Conservation (phyloP, 805 yeast species). For the Candida hispaniensis region DNA sequence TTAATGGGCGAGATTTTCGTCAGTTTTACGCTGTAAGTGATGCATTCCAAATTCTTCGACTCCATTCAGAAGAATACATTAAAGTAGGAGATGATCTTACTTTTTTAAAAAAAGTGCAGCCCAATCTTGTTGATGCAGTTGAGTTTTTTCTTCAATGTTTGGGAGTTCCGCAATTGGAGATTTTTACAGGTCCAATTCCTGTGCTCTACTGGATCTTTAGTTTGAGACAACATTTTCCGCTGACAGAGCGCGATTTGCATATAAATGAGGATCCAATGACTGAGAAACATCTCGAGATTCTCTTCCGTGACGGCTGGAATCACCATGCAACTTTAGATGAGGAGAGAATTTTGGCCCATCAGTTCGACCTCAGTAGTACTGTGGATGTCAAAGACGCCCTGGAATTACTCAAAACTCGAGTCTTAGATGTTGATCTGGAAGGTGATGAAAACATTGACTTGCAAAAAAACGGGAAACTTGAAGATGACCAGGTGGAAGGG, state of each 20-base stretch:
- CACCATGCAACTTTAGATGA: constrained; percentile 5
- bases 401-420: constrained; percentile 2
- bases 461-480: constrained; percentile 8
- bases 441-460: constrained; percentile 13
- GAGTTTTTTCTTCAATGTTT: constrained; percentile 13
- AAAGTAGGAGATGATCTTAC: constrained; percentile 5
- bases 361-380: constrained; percentile 8
- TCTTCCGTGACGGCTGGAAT: constrained; percentile 6
- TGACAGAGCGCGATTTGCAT: constrained; percentile 6
- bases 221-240: constrained; percentile 1
- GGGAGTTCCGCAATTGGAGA: constrained; percentile 13
- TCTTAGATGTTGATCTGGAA: constrained; percentile 10
- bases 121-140: constrained; percentile 8
- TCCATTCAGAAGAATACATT: constrained; percentile 1
- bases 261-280: constrained; percentile 10
- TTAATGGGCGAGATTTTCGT: constrained; percentile 7
- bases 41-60: constrained; percentile 11
- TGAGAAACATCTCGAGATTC: constrained; percentile 6
- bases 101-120: constrained; percentile 2
- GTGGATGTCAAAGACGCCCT: constrained; percentile 8
- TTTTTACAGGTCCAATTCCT: constrained; percentile 12
- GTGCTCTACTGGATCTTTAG: constrained; percentile 13
- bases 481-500: constrained; percentile 5
- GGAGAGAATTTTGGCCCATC: constrained; percentile 1
- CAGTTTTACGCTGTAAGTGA: constrained; percentile 11